Conservation (phyloP, 768 basidiomycete genomes). For the Aureoboletus auriporus region DNA sequence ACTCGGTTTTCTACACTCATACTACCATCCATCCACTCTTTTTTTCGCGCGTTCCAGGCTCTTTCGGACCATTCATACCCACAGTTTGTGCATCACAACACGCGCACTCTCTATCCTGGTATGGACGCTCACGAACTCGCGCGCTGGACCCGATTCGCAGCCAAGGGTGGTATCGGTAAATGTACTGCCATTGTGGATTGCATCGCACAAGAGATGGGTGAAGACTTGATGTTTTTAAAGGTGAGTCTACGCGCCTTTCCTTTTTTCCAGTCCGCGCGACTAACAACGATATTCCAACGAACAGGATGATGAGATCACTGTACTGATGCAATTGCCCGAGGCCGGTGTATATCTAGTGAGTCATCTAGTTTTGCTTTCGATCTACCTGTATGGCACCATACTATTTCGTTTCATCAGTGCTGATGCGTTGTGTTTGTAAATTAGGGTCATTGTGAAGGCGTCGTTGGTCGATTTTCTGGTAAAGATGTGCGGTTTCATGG, state of each 20-base stretch:
- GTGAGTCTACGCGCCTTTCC: slow-evolving; percentile 33
- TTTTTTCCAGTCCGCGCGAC: too few relatives aligned
- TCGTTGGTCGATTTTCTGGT: slow-evolving; percentile 71
- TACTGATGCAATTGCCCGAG: slow-evolving; percentile 65
- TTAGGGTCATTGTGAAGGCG: slow-evolving; percentile 84
- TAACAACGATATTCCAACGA: not conserved
- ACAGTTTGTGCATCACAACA: not conserved
- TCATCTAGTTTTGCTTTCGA: slow-evolving; percentile 8
- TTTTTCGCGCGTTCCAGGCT: too few relatives aligned
- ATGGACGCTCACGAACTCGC: slow-evolving; percentile 74
- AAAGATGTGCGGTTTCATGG: slow-evolving; percentile 63
- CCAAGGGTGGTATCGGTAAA: slow-evolving; percentile 80
- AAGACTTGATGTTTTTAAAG: slow-evolving; percentile 85
- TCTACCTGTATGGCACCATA: not conserved
- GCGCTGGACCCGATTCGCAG: slow-evolving; percentile 81
- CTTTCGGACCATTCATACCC: not conserved
- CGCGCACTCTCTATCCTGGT: not conserved
- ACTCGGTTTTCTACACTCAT: too few relatives aligned
- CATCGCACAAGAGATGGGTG: slow-evolving; percentile 61
- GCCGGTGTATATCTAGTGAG: slow-evolving; percentile 62
- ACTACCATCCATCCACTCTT: too few relatives aligned
- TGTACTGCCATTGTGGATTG: slow-evolving; percentile 74
- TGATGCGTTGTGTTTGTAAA: not conserved
- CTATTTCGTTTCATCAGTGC: not conserved
- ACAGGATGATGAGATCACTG: slow-evolving; percentile 76